Evolutionary conservation across 768 basidiomycete genomes (phyloP).

Genomic region (Pleurotus tuoliensis): DNA sequence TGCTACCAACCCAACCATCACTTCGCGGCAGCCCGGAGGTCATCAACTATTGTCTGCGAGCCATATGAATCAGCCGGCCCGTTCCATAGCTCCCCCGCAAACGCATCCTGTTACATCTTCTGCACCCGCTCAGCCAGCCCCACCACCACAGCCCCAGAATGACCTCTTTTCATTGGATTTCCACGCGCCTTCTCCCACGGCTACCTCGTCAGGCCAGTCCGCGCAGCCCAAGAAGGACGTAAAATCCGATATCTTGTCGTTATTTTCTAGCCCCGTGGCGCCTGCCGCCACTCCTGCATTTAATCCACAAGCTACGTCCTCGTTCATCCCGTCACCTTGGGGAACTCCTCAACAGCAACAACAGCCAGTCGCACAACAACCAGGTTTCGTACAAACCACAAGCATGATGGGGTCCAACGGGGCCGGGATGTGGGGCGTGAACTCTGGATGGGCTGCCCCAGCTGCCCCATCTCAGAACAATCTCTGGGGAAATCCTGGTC

Average conservation of each 20-base stretch:
- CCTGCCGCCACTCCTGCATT: slow-evolving; percentile 25
- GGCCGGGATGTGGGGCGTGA: slow-evolving; percentile 61
- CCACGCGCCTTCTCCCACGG: slow-evolving; percentile 49
- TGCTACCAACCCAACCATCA: slow-evolving; percentile 11
- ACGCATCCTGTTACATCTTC: slow-evolving; percentile 23
- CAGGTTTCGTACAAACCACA: slow-evolving; percentile 24
- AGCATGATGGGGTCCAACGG: slow-evolving; percentile 56
- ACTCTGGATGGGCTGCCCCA: slow-evolving; percentile 56
- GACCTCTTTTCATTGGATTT: slow-evolving; percentile 88
- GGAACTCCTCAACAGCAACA: slow-evolving; percentile 22
- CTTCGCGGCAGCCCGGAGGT: slow-evolving; percentile 40
- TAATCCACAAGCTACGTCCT: slow-evolving; percentile 31
- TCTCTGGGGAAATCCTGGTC: slow-evolving; percentile 31
- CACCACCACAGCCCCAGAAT: slow-evolving; percentile 36
- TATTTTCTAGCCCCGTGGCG: slow-evolving; percentile 56
- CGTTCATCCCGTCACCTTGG: slow-evolving; percentile 25
- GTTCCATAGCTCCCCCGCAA: slow-evolving; percentile 14
- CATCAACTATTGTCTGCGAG: slow-evolving; percentile 53
- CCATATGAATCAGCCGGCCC: slow-evolving; percentile 11
- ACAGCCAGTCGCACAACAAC: slow-evolving; percentile 17
- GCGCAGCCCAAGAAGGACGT: slow-evolving; percentile 58
- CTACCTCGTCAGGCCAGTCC: slow-evolving; percentile 21
- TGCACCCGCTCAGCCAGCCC: slow-evolving; percentile 24
- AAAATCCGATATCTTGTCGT: slow-evolving; percentile 82
- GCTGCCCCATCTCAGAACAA: slow-evolving; percentile 33